Conservation (phyloP, 495 filamentous ascomycete genomes). For the Penicillium soppii region DNA sequence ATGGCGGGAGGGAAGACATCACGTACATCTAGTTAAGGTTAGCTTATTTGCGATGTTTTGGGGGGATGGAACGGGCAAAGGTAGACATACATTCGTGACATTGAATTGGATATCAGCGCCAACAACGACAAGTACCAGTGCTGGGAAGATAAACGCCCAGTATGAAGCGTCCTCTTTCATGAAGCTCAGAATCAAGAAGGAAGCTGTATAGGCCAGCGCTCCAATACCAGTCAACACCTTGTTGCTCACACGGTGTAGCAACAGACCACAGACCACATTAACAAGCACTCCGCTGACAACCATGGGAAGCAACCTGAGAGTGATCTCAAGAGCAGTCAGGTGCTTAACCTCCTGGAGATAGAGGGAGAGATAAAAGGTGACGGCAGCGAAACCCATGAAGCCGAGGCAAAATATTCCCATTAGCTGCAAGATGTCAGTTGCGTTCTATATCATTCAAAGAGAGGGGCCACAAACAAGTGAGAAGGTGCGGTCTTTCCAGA, state of each 20-base stretch:
- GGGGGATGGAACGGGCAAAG: background rate
- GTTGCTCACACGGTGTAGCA: constrained; percentile 54
- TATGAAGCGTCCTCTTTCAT: constrained; percentile 48
- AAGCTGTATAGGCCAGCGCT: constrained; percentile 40
- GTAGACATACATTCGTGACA: constrained; percentile 48
- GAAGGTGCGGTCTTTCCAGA: constrained; percentile 42
- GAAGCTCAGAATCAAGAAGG: constrained; percentile 55
- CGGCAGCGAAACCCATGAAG: constrained; percentile 36
- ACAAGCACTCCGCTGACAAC: constrained; percentile 50
- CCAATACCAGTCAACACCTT: constrained; percentile 45
- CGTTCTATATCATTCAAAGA: background rate
- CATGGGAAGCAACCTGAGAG: constrained; percentile 56
- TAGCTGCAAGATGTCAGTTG: constrained; percentile 17
- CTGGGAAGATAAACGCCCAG: constrained; percentile 57
- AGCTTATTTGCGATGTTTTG: background rate
- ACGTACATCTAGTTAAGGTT: constrained; percentile 30
- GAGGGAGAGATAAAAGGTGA: constrained; percentile 37
- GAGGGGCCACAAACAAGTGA: constrained; percentile 24
- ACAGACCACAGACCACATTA: constrained; percentile 54
- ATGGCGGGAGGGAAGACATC: constrained; percentile 36
- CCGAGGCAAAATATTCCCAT: constrained; percentile 35
- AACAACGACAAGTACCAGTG: constrained; percentile 49
- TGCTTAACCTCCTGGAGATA: constrained; percentile 46
- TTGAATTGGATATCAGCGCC: constrained; percentile 61
- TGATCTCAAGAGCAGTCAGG: constrained; percentile 43